Conservation (phyloP, 306 rosid species). For the Cercis canadensis region DNA sequence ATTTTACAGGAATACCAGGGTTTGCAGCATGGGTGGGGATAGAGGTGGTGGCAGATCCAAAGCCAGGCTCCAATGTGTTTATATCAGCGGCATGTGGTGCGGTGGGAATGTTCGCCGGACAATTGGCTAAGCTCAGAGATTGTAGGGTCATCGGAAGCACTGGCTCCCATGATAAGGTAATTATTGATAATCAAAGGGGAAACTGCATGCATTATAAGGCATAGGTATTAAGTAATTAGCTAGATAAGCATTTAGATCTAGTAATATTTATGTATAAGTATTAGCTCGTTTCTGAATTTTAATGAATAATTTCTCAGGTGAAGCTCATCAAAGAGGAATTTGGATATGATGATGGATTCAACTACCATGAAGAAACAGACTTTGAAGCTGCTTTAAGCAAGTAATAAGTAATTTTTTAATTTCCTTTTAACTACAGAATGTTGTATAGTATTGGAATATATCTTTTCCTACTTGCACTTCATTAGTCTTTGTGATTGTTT, state of each 20-base stretch:
- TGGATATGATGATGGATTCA: constrained; percentile 76
- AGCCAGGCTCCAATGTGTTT: constrained; percentile 60
- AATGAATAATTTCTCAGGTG: constrained; percentile 46
- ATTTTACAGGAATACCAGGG: constrained; percentile 54
- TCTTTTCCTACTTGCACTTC: too few relatives aligned
- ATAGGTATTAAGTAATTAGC: too few relatives aligned
- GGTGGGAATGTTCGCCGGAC: constrained; percentile 72
- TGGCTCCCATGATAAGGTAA: too few relatives aligned
- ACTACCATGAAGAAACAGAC: constrained; percentile 63
- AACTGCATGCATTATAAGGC: too few relatives aligned
- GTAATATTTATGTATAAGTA: too few relatives aligned
- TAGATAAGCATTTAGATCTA: too few relatives aligned
- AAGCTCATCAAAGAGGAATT: constrained; percentile 67
- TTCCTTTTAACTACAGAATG: not conserved
- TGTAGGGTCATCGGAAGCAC: constrained; percentile 72
- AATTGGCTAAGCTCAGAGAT: constrained; percentile 68
- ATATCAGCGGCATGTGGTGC: constrained; percentile 71
- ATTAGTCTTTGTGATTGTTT: too few relatives aligned
- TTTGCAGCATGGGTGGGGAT: constrained; percentile 78
- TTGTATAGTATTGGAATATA: not conserved
- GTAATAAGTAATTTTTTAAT: constrained; percentile 15
- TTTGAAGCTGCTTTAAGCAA: constrained; percentile 62
- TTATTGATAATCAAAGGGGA: too few relatives aligned
- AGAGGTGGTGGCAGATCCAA: constrained; percentile 54
- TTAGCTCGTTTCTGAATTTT: not conserved